A percentile compares a stretch with the other conserved stretches of the same genome.
Conservation (phyloP, 2,329 filamentous ascomycete species). For the Sclerotinia glacialis region DNA sequence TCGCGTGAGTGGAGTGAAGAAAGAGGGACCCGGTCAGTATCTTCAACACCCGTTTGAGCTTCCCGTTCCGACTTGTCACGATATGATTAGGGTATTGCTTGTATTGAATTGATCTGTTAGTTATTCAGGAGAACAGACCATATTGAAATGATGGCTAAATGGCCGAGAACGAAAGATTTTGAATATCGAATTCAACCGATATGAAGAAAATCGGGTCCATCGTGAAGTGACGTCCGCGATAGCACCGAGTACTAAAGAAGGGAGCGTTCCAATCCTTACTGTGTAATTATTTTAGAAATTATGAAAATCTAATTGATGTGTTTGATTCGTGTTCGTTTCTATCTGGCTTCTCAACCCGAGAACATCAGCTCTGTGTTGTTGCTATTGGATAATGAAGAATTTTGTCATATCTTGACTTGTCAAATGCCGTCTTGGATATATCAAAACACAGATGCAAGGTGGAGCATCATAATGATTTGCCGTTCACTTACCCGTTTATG, state of each 20-base stretch:
- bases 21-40: neutral
- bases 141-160: neutral
- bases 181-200: neutral
- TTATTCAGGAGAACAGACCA: neutral
- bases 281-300: neutral
- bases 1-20: neutral
- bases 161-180: slow-evolving; percentile 6
- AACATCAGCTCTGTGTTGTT: neutral
- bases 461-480: slow-evolving; percentile 6
- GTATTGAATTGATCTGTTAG: neutral
- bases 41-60: neutral
- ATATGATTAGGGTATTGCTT: slow-evolving; percentile 5
- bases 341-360: neutral
- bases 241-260: slow-evolving; percentile 15
- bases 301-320: neutral
- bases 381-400: neutral
- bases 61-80: neutral
- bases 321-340: neutral
- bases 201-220: slow-evolving; percentile 20
- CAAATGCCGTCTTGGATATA: slow-evolving; percentile 3
- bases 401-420: neutral
- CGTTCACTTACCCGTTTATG: neutral
- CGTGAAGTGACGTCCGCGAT: slow-evolving; percentile 18
- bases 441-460: neutral
- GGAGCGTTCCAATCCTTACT: neutral